Conservation (phyloP, 176 grass and related monocot species). For the Elaeis guineensis region DNA sequence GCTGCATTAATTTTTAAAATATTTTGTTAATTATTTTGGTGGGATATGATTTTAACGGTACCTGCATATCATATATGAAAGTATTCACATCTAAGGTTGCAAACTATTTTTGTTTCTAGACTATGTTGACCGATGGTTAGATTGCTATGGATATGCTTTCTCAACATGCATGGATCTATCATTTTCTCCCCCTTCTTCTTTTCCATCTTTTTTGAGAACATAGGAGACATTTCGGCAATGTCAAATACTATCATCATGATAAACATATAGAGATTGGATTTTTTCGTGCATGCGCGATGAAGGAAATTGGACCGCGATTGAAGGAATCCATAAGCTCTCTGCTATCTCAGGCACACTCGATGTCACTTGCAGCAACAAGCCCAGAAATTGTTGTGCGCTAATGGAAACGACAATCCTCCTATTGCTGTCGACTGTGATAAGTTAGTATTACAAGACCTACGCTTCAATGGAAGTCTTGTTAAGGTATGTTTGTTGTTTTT, state of each 20-base stretch:
- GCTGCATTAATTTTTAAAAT: too few species aligned
- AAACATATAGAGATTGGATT: too few species aligned
- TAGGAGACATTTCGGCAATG: too few species aligned
- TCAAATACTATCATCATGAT: too few species aligned
- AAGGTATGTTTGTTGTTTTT: conserved; percentile 31
- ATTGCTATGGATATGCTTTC: conserved; percentile 73
- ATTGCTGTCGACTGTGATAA: conserved; percentile 64
- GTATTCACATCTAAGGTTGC: conserved; percentile 58
- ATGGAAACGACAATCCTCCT: conserved; percentile 67
- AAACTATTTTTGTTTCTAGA: conserved; percentile 73
- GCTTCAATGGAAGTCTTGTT: conserved; percentile 84
- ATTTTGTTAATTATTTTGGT: conserved; percentile 68
- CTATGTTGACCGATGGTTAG: conserved; percentile 63
- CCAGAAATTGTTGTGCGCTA: conserved; percentile 70
- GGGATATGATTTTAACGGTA: conserved; percentile 82
- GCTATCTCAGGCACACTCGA: conserved; percentile 37
- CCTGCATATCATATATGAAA: conserved; percentile 91
- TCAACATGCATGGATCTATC: conserved; percentile 36
- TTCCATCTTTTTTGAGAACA: background rate
- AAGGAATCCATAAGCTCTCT: too few species aligned
- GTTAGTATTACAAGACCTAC: conserved; percentile 40
- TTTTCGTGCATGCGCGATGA: too few species aligned
- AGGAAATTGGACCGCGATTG: too few species aligned
- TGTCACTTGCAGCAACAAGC: conserved; percentile 61
- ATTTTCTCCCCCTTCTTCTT: background rate